These are phyloP conservation scores for Pestalotiopsis sp. DNA, from an alignment of 2,329 filamentous ascomycete species.

Conservation along the genomic window DNA sequence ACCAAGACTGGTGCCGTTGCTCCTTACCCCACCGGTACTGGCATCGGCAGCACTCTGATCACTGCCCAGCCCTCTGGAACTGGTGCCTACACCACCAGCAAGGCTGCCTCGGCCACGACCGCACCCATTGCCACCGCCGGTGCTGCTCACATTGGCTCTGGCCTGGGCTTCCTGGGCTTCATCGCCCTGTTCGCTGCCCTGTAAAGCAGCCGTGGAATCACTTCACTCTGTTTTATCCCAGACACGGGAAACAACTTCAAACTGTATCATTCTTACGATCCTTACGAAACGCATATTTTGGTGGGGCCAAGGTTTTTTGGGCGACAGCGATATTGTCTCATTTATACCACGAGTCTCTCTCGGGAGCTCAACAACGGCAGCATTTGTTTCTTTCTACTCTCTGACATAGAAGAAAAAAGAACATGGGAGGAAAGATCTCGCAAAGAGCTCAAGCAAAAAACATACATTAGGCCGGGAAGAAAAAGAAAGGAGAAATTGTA, in stretches of 20 bases:
- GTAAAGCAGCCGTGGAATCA: slow-evolving; percentile 32
- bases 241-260: slow-evolving; percentile 18
- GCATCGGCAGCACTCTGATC: slow-evolving; percentile 31
- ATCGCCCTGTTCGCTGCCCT: slow-evolving; percentile 46
- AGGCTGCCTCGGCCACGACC: slow-evolving; percentile 19
- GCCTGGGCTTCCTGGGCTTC: slow-evolving; percentile 46
- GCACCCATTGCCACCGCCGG: slow-evolving; percentile 31
- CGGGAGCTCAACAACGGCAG: not conserved
- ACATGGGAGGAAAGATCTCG: not conserved
- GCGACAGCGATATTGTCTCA: not conserved
- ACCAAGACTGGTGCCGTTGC: slow-evolving; percentile 22
- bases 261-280: slow-evolving; percentile 56
- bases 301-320: slow-evolving; percentile 1
- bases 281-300: slow-evolving; percentile 41
- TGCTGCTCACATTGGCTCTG: slow-evolving; percentile 36
- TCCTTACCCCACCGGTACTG: slow-evolving; percentile 18
- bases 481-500: not conserved
- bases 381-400: not conserved
- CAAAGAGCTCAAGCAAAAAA: not conserved
- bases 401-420: not conserved
- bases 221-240: not conserved
- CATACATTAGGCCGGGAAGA: not conserved
- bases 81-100: slow-evolving; percentile 22
- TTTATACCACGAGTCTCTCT: slow-evolving; percentile 4
- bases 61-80: slow-evolving; percentile 38